Base-by-base conservation (phyloP, 805 yeast species). In the Sugiyamaella lignohabitans region DNA sequence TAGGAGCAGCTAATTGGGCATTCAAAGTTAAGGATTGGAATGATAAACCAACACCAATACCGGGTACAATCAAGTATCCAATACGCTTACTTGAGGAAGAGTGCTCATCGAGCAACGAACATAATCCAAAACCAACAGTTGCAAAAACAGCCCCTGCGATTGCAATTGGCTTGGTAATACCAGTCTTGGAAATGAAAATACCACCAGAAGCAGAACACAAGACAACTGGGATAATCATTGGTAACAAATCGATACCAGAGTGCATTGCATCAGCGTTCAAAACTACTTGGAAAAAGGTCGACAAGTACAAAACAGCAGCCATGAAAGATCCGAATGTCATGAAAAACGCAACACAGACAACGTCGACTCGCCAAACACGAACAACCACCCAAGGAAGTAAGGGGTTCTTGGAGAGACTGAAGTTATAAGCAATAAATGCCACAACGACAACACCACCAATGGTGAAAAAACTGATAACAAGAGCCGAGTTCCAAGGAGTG, bases 401-500 rank as follows among this genome's bases (percentile, higher is more conserved):
- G 54, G 29, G 60, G 53, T 41, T 60, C 59, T 39, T 59, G 64
- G 63, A 76, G 72, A 35, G 74, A 54, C 35, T 68, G 58, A 43
- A 75, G 40, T 50, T 48, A 42, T 46, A 54, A 20, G 37, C 40
- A n/a, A 35, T 35, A 38, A 82, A 79, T 0, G 56, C 53, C 2
- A 72, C 45, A 16, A 76, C 61, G 19, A 69, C 60, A 0, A 59
- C 45, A 1, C 70, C 73, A 20, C 81, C 80, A 18, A 76, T 51
- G 5, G 61, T 54, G 24, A 76, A 59, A 61, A 73, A 60, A 2
- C 61, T 45, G 11, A 76, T 69, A 5, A 77, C 75, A 4, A 74
- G 69, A 3, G 75, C 75, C 0, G 81, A 74, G 4, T 63, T 59
- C 85, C 85, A 80, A 0, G 74, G 60, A 53, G 59, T 69, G 35